A percentile compares a stretch with the other conserved stretches of the same genome.
Evolutionary conservation across 164 flowering plant species (phyloP).

Genomic region (Dillenia suffruticosa): DNA sequence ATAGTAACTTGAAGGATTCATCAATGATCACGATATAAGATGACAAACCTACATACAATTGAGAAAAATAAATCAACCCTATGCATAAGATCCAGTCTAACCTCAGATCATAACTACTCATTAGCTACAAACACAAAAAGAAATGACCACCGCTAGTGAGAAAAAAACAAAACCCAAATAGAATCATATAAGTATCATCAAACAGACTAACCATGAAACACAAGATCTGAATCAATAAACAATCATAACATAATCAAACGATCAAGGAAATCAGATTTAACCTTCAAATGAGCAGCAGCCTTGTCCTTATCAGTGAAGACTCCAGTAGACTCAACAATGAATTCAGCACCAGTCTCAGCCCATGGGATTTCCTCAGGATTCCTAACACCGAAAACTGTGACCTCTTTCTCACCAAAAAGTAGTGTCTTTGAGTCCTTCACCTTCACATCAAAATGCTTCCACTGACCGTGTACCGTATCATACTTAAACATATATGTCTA

Average conservation of each 20-base stretch:
- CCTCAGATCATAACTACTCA: too few species aligned
- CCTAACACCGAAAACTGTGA: constrained; percentile 63
- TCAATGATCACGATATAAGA: too few species aligned
- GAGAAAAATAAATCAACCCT: too few species aligned
- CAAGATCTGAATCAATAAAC: not conserved
- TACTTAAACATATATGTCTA: constrained; percentile 93
- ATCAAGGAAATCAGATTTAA: not conserved
- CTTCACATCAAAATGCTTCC: constrained; percentile 71
- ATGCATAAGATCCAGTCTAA: too few species aligned
- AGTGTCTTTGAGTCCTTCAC: constrained; percentile 80
- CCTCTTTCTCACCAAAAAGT: constrained; percentile 81
- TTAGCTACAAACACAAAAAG: too few species aligned
- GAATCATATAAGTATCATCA: not conserved
- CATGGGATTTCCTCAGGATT: constrained; percentile 56
- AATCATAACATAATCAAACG: not conserved
- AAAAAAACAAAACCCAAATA: not conserved
- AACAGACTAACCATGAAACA: not conserved
- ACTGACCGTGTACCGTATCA: constrained; percentile 77
- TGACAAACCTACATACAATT: too few species aligned
- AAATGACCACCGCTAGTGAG: too few species aligned
- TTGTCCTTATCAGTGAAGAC: constrained; percentile 33
- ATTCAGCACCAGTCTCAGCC: constrained; percentile 27
- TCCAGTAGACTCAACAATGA: constrained; percentile 27
- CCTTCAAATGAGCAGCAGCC: constrained; percentile 33
- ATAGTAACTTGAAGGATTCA: too few species aligned